These are phyloP conservation scores for Sordariomycetes sp. DNA, from an alignment of 2,329 filamentous ascomycete genomes.

Conservation along the genomic window DNA sequence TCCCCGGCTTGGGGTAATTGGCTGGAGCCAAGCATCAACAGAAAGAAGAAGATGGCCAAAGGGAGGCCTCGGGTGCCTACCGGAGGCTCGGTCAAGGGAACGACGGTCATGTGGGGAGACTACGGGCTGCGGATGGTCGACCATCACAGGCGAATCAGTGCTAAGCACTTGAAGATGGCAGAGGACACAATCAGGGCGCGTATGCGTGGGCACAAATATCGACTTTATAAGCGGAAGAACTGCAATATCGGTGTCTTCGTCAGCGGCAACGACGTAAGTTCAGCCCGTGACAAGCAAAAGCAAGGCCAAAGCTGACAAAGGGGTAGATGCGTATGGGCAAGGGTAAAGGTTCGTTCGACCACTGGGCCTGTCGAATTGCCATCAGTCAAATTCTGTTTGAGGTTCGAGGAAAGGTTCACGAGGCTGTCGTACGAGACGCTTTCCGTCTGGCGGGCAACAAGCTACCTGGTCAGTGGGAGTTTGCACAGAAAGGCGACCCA, in stretches of 20 bases:
- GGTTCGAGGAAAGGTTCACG: constrained; percentile 83
- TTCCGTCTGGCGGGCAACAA: constrained; percentile 93
- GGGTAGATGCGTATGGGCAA: constrained; percentile 88
- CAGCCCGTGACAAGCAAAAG: neutral
- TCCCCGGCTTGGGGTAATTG: constrained; percentile 54
- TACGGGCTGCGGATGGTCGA: constrained; percentile 91
- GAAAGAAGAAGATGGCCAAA: constrained; percentile 85
- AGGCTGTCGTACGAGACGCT: constrained; percentile 87
- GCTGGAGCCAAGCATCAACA: constrained; percentile 68
- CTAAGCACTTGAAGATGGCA: constrained; percentile 77
- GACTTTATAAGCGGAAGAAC: constrained; percentile 81
- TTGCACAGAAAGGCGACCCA: constrained; percentile 85
- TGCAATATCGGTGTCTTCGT: constrained; percentile 94
- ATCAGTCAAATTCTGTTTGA: constrained; percentile 92
- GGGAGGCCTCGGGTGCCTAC: constrained; percentile 81
- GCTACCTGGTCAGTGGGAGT: constrained; percentile 89
- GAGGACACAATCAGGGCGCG: constrained; percentile 89
- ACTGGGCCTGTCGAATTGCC: constrained; percentile 85
- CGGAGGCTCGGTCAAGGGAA: constrained; percentile 84
- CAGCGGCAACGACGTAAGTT: constrained; percentile 76
- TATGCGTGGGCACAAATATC: constrained; percentile 83
- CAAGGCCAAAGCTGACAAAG: constrained; percentile 4
- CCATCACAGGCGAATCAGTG: constrained; percentile 83
- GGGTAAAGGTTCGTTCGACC: constrained; percentile 94
- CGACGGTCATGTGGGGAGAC: constrained; percentile 92